These are phyloP conservation scores for Trametes meyenii DNA, from an alignment of 768 basidiomycete genomes.

Conservation along the genomic window DNA sequence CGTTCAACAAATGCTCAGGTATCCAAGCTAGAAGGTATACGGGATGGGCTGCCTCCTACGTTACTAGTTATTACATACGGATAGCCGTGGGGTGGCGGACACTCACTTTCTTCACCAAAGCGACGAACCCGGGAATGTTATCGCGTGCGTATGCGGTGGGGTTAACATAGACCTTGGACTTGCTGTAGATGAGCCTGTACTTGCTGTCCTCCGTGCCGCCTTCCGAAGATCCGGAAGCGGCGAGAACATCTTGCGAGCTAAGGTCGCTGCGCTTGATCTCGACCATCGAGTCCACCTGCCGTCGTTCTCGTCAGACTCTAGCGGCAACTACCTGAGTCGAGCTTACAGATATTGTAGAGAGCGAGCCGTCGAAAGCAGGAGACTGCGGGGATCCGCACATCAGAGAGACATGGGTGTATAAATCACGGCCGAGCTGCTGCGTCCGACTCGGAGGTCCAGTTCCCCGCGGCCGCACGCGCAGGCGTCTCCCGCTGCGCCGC, in stretches of 20 bases:
- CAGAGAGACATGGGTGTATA: conserved; percentile 23
- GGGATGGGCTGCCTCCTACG: conserved; percentile 73
- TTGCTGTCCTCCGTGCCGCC: conserved; percentile 45
- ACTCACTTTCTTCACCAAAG: conserved; percentile 84
- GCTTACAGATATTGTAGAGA: conserved; percentile 46
- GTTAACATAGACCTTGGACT: conserved; percentile 94
- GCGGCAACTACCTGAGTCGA: background rate
- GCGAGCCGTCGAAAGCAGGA: conserved; percentile 38
- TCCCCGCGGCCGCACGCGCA: background rate
- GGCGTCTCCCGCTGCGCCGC: conserved; percentile 20
- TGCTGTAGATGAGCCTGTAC: conserved; percentile 81
- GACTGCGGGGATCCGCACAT: conserved; percentile 25
- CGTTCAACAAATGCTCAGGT: conserved; percentile 81
- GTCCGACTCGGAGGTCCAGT: conserved; percentile 9
- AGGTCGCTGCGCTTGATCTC: conserved; percentile 31
- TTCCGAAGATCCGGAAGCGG: conserved; percentile 18
- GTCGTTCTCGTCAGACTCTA: background rate
- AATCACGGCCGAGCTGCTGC: conserved; percentile 14
- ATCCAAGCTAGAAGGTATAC: conserved; percentile 91
- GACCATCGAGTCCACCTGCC: conserved; percentile 36
- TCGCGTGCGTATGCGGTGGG: conserved; percentile 91
- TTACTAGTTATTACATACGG: conserved; percentile 13
- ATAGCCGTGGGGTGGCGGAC: conserved; percentile 16
- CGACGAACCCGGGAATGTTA: conserved; percentile 92
- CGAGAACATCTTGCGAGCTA: conserved; percentile 9